Percentiles rank a stretch among this genome's conserved stretches.
Evolutionary conservation across 148 eudicot genomes (phyloP).

Genomic region (Dysphania ambrosioides): DNA sequence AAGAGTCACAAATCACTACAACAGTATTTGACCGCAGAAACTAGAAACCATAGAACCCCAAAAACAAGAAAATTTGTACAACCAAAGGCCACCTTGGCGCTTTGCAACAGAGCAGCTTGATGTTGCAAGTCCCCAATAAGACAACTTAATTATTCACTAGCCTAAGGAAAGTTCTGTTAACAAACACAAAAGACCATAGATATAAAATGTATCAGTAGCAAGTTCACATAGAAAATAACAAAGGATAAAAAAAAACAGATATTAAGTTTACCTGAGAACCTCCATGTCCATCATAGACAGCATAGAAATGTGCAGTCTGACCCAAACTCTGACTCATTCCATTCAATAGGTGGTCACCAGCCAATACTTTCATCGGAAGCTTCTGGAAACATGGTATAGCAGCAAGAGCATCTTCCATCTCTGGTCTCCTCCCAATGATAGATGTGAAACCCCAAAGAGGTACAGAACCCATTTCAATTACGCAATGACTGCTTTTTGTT

Average conservation of each 20-base stretch:
- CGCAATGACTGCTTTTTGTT: constrained; percentile 29
- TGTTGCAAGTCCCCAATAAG: too few species aligned
- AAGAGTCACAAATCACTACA: background rate
- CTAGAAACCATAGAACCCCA: too few species aligned
- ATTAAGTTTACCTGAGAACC: constrained; percentile 46
- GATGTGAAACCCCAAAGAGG: constrained; percentile 57
- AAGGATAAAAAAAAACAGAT: constrained; percentile 1
- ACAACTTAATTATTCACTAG: too few species aligned
- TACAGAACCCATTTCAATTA: constrained; percentile 26
- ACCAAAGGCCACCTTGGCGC: too few species aligned
- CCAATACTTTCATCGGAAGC: constrained; percentile 40
- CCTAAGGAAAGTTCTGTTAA: too few species aligned
- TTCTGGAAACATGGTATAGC: constrained; percentile 37
- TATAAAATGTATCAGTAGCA: too few species aligned
- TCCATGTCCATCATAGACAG: constrained; percentile 64
- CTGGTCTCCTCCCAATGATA: constrained; percentile 38
- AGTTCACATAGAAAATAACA: background rate
- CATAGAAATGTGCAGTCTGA: constrained; percentile 37
- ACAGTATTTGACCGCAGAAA: too few species aligned
- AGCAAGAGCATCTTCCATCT: constrained; percentile 53
- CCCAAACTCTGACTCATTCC: constrained; percentile 30
- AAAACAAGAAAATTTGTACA: too few species aligned
- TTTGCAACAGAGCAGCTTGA: too few species aligned
- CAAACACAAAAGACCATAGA: too few species aligned
- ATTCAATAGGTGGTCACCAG: constrained; percentile 26